Evolutionary conservation across 2,329 filamentous ascomycete genomes (phyloP).

Genomic region (Tolypocladium capitatum): DNA sequence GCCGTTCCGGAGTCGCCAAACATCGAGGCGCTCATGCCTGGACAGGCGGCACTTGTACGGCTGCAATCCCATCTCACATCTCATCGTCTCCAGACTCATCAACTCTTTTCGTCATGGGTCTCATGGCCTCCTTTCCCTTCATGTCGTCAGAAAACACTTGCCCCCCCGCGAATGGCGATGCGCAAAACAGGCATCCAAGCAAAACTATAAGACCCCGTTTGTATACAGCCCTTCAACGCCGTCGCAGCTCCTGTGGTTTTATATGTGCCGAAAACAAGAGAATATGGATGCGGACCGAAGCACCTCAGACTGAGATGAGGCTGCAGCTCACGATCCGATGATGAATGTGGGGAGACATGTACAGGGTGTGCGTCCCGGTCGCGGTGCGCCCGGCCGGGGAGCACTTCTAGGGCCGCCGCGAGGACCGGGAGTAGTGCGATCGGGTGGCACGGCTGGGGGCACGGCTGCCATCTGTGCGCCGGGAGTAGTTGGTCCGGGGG

Average conservation of each 20-base stretch:
- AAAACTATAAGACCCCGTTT: neutral
- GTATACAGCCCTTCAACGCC: neutral
- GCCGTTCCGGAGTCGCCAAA: neutral
- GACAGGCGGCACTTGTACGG: neutral
- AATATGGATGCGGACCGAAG: neutral
- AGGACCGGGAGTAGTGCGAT: slow-evolving; percentile 18
- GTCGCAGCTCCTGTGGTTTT: neutral
- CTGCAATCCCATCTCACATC: neutral
- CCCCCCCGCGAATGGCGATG: neutral
- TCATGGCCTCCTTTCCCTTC: neutral
- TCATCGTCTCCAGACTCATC: neutral
- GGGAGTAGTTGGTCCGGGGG: slow-evolving; percentile 24
- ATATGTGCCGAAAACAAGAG: neutral
- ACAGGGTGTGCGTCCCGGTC: slow-evolving; percentile 2
- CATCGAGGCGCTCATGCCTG: neutral
- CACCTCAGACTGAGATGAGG: neutral
- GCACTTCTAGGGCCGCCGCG: slow-evolving; percentile 8
- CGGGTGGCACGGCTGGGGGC: slow-evolving; percentile 15
- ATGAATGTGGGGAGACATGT: slow-evolving; percentile 3
- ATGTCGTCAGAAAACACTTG: neutral
- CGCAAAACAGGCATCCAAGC: neutral
- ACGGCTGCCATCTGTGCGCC: slow-evolving; percentile 18
- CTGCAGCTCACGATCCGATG: neutral
- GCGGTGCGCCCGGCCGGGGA: neutral
- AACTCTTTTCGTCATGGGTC: neutral